Conservation (phyloP, 2,329 filamentous ascomycete species). For the Alternaria metachromatica region DNA sequence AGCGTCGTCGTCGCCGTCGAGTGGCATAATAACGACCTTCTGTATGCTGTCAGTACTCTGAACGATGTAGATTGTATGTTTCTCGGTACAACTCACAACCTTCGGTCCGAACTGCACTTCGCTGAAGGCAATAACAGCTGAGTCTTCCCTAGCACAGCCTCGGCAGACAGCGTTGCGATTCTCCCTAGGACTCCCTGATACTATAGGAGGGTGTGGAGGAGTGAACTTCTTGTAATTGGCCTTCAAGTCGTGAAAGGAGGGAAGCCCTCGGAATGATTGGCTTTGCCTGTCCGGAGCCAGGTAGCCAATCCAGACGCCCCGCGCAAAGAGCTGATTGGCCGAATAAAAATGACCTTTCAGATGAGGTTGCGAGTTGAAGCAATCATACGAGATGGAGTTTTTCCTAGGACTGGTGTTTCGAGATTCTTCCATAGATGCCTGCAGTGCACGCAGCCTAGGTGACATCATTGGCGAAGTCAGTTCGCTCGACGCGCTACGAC, state of each 20-base stretch:
- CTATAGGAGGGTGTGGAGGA: slow-evolving; percentile 13
- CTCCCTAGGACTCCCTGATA: neutral
- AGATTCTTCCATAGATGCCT: neutral
- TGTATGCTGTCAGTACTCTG: slow-evolving; percentile 5
- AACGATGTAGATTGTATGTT: neutral
- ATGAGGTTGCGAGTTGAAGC: slow-evolving; percentile 18
- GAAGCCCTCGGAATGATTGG: slow-evolving; percentile 17
- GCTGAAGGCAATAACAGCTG: slow-evolving; percentile 18
- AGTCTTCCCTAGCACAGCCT: slow-evolving; percentile 19
- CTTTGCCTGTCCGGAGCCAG: slow-evolving; percentile 15
- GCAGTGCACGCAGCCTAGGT: neutral
- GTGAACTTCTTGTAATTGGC: slow-evolving; percentile 12
- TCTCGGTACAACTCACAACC: slow-evolving; percentile 9
- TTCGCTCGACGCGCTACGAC: neutral
- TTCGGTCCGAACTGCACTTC: slow-evolving; percentile 19
- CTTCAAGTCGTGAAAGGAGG: slow-evolving; percentile 20
- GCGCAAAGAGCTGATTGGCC: slow-evolving; percentile 16
- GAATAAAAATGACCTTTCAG: slow-evolving; percentile 20
- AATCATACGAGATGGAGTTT: neutral
- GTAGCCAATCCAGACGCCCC: slow-evolving; percentile 34
- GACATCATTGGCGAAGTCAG: slow-evolving; percentile 5
- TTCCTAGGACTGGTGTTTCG: neutral
- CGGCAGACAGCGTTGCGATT: slow-evolving; percentile 27
- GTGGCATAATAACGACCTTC: slow-evolving; percentile 27
- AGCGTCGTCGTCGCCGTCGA: slow-evolving; percentile 17